Conservation (phyloP, 768 basidiomycete genomes). For the Pholiota microspora region DNA sequence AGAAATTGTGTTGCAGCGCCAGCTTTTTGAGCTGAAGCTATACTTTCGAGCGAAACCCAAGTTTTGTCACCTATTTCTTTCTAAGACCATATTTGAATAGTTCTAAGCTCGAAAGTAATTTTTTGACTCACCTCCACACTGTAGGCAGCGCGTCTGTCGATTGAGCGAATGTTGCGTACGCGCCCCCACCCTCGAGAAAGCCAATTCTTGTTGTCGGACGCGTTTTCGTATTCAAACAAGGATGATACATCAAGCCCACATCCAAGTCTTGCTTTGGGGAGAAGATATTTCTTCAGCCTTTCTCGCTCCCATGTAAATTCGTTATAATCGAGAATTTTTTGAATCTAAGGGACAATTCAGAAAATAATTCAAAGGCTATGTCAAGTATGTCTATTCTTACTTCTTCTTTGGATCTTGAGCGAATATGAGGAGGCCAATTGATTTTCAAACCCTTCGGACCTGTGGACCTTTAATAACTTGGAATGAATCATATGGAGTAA, state of each 20-base stretch:
- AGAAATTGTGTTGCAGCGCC: conserved; percentile 40
- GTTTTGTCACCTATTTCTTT: conserved; percentile 48
- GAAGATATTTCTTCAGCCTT: conserved; percentile 36
- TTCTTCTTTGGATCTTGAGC: conserved; percentile 44
- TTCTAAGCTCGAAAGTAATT: too few species aligned
- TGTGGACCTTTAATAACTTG: conserved; percentile 1
- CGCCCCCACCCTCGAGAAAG: conserved; percentile 5
- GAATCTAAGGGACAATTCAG: conserved; percentile 34
- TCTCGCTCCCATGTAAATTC: conserved; percentile 35
- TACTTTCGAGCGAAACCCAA: conserved; percentile 35
- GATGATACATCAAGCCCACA: conserved; percentile 47
- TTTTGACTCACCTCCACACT: conserved; percentile 19
- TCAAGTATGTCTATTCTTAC: conserved; percentile 26
- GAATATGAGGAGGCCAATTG: conserved; percentile 43
- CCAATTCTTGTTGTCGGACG: neutral
- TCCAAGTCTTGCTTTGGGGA: conserved; percentile 42
- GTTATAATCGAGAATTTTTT: conserved; percentile 37
- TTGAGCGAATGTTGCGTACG: conserved; percentile 3
- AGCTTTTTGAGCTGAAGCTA: conserved; percentile 28
- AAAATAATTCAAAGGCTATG: neutral
- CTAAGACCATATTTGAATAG: conserved; percentile 32
- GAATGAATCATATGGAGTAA: neutral
- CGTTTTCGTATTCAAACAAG: conserved; percentile 13
- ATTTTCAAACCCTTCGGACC: conserved; percentile 28
- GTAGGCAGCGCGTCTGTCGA: conserved; percentile 12